These are phyloP conservation scores for Penicillium turbatum DNA, from an alignment of 495 filamentous ascomycete species.

Conservation along the genomic window DNA sequence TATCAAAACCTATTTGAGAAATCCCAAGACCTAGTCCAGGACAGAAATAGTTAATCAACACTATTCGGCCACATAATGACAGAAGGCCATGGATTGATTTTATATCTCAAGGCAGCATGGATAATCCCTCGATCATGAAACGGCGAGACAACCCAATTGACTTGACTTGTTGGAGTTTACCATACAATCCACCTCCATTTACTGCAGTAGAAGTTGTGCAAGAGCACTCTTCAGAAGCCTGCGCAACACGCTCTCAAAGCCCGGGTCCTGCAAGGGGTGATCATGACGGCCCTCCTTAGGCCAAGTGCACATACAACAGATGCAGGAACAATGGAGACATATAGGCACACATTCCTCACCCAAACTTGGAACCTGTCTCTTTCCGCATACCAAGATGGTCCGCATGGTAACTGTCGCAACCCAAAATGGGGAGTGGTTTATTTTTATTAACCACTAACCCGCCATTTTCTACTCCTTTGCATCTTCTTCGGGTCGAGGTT, in stretches of 20 bases:
- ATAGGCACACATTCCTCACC: conserved; percentile 7
- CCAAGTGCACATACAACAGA: background rate
- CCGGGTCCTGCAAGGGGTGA: conserved; percentile 13
- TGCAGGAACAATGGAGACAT: background rate
- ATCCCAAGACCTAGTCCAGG: no score
- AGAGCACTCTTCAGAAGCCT: no score
- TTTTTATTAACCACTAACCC: background rate
- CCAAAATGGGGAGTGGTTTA: background rate
- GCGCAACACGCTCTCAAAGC: background rate
- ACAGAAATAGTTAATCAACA: no score
- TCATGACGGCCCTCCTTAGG: background rate
- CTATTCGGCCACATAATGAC: no score
- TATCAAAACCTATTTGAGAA: no score
- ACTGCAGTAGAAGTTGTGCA: no score
- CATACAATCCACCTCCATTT: no score
- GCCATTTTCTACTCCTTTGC: background rate
- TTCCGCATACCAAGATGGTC: conserved; percentile 9
- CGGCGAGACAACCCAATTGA: no score
- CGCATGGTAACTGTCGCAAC: background rate
- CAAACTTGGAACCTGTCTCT: background rate
- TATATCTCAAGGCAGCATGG: no score
- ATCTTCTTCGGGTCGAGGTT: conserved; percentile 4
- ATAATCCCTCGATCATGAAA: no score
- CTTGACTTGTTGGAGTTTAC: no score
- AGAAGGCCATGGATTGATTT: no score